Conservation (phyloP, 2,329 filamentous ascomycete genomes). For the Bipolaris zeicola region DNA sequence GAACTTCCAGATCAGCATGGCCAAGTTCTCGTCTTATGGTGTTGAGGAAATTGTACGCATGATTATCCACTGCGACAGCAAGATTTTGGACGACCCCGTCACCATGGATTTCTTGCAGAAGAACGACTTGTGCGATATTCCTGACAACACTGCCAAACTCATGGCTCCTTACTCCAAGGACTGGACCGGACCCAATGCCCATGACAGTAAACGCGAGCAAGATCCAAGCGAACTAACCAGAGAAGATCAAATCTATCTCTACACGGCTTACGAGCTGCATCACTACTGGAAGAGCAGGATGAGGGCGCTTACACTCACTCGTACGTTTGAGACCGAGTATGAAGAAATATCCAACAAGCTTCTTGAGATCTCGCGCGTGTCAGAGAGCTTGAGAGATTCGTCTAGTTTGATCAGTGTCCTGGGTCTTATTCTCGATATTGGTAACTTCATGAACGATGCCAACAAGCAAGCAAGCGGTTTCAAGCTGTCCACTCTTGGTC, state of each 20-base stretch:
- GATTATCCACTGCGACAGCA: constrained; percentile 93
- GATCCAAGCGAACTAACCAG: constrained; percentile 88
- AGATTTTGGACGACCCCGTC: constrained; percentile 84
- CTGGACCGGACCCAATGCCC: constrained; percentile 87
- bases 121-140: constrained; percentile 89
- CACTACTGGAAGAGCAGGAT: constrained; percentile 99
- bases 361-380: constrained; percentile 81
- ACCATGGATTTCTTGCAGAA: constrained; percentile 97
- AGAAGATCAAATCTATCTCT: constrained; percentile 94
- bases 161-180: constrained; percentile 97
- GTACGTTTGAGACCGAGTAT: constrained; percentile 84
- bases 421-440: constrained; percentile 93
- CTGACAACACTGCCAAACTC: constrained; percentile 86
- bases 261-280: constrained; percentile 90
- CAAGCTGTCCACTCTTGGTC: constrained; percentile 92
- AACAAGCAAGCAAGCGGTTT: constrained; percentile 98
- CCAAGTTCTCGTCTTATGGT: constrained; percentile 86
- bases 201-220: constrained; percentile 77
- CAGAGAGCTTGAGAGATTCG: constrained; percentile 87
- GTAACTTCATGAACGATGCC: constrained; percentile 99
- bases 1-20: constrained; percentile 72
- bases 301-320: constrained; percentile 83
- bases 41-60: constrained; percentile 86
- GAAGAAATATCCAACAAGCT: constrained; percentile 88
- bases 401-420: constrained; percentile 95